Evolutionary conservation across 805 yeast genomes (phyloP).

Genomic region (Candida tallmaniae): DNA sequence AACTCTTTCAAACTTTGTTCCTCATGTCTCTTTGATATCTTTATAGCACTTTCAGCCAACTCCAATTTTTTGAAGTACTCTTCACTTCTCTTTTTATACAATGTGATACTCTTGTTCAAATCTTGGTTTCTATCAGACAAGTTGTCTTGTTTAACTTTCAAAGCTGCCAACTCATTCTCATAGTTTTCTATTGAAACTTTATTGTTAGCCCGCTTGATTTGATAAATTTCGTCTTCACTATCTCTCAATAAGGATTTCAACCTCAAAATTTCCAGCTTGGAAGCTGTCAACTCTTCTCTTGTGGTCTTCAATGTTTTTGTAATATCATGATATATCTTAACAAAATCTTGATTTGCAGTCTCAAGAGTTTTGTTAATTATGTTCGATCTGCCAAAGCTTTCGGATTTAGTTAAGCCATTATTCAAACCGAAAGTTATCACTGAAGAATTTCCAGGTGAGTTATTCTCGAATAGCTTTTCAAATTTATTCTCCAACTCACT

Average conservation of each 20-base stretch:
- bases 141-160: constrained; percentile 55
- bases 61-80: constrained; percentile 71
- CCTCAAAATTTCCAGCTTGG: constrained; percentile 38
- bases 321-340: constrained; percentile 47
- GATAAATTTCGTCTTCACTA: constrained; percentile 41
- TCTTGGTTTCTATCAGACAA: constrained; percentile 53
- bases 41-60: constrained; percentile 69
- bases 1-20: constrained; percentile 48
- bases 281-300: constrained; percentile 38
- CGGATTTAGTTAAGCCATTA: constrained; percentile 24
- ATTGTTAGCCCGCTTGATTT: constrained; percentile 38
- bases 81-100: constrained; percentile 70
- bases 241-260: constrained; percentile 39
- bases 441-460: constrained; percentile 7
- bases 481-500: constrained; percentile 28
- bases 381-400: constrained; percentile 27
- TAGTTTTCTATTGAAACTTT: constrained; percentile 31
- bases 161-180: constrained; percentile 40
- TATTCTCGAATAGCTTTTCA: constrained; percentile 19
- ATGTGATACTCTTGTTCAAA: constrained; percentile 47
- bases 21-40: constrained; percentile 60
- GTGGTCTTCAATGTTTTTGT: constrained; percentile 41
- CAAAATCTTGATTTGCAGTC: constrained; percentile 39
- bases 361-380: constrained; percentile 19
- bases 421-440: background rate